These are phyloP conservation scores for Aspergillus sclerotiicarbonarius DNA, from an alignment of 495 filamentous ascomycete species.

Conservation along the genomic window DNA sequence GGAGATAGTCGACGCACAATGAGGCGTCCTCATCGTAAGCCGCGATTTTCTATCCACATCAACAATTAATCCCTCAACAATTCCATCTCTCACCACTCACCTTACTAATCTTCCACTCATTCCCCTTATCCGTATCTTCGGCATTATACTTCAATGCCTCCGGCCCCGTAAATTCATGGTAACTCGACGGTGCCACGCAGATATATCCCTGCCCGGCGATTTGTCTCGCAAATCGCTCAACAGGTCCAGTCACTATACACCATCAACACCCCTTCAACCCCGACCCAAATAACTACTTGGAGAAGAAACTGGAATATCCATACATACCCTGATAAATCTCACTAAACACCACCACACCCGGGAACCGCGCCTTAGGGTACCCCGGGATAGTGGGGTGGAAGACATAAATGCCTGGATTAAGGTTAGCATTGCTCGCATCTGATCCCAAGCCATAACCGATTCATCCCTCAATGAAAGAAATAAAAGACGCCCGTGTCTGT, in stretches of 20 bases:
- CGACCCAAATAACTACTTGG: neutral
- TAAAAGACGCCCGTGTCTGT: too few species aligned
- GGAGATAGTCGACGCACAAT: conserved; percentile 69
- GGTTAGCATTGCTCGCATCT: neutral
- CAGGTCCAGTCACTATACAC: conserved; percentile 78
- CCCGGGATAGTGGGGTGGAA: conserved; percentile 83
- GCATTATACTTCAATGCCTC: conserved; percentile 83
- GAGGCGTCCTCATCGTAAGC: conserved; percentile 88
- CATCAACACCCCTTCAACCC: neutral
- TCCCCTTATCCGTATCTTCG: conserved; percentile 83
- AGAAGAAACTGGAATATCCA: neutral
- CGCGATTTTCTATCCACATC: conserved; percentile 60
- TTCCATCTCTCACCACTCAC: conserved; percentile 27
- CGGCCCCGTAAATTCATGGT: conserved; percentile 89
- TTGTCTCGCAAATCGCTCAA: conserved; percentile 85
- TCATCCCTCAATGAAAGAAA: too few species aligned
- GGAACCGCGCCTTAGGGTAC: conserved; percentile 86
- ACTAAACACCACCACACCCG: conserved; percentile 86
- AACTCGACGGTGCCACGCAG: conserved; percentile 83
- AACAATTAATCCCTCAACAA: conserved; percentile 7
- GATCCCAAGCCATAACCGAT: too few species aligned
- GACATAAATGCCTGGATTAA: conserved; percentile 70
- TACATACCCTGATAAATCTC: conserved; percentile 90
- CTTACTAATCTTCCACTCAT: conserved; percentile 81
- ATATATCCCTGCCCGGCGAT: conserved; percentile 95